A percentile compares a stretch with the other conserved stretches of the same genome.
phyloP scores from a whole-genome alignment of 345 rosid genomes.

The Populus nigra region DNA sequence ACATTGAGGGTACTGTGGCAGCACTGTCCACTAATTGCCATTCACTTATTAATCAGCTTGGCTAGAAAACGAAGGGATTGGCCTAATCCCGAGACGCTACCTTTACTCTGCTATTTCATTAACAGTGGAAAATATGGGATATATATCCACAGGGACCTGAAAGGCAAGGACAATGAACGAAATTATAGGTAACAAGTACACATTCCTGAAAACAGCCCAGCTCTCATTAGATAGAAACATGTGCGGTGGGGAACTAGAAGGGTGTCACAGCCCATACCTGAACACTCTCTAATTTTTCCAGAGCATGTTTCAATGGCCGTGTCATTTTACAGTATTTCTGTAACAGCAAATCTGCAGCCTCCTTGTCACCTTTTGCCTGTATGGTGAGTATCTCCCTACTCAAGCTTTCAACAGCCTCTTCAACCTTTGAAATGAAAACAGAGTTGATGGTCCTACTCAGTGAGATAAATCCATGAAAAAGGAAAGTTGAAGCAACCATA shows the following conservation, averaged over 20 bases:
- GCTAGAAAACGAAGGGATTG: background rate
- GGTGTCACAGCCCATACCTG: slow-evolving; percentile 42
- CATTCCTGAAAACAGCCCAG: background rate
- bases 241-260: background rate
- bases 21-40: background rate
- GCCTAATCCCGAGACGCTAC: background rate
- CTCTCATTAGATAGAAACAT: background rate
- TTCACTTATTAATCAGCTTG: background rate
- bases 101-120: slow-evolving; percentile 31
- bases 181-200: background rate
- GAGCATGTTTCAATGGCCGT: slow-evolving; percentile 54
- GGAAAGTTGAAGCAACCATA: slow-evolving; percentile 21
- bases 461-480: background rate
- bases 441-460: slow-evolving; percentile 6
- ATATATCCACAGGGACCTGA: slow-evolving; percentile 83
- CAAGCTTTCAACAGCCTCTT: slow-evolving; percentile 77
- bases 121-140: slow-evolving; percentile 62
- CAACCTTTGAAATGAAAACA: slow-evolving; percentile 44
- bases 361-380: slow-evolving; percentile 86
- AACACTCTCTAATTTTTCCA: slow-evolving; percentile 56
- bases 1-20: background rate
- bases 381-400: slow-evolving; percentile 75
- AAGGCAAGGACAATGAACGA: background rate
- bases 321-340: slow-evolving; percentile 63
- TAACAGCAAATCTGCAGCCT: slow-evolving; percentile 59